Evolutionary conservation across 2,329 filamentous ascomycete species (phyloP).

Genomic region (Acrocalymma vagum): DNA sequence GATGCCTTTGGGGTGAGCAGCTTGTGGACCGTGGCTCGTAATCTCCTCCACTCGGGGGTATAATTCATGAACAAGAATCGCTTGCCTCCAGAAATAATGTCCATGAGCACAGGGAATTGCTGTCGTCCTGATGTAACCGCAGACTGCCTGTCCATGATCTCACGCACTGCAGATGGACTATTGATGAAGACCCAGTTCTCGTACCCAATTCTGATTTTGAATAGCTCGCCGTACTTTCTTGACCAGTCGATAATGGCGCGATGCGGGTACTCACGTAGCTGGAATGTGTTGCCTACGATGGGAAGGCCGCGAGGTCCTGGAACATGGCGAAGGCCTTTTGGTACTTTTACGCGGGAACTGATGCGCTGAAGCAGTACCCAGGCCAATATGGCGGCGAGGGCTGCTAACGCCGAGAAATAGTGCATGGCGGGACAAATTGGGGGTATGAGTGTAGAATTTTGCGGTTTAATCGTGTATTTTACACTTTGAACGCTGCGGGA

Average conservation of each 20-base stretch:
- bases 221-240: constrained; percentile 50
- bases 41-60: constrained; percentile 43
- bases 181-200: constrained; percentile 53
- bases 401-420: too few relatives aligned
- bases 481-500: too few relatives aligned
- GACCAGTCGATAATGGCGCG: constrained; percentile 34
- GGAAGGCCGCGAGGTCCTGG: constrained; percentile 3
- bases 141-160: constrained; percentile 52
- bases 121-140: constrained; percentile 39
- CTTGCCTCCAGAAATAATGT: constrained; percentile 45
- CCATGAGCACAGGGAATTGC: constrained; percentile 44
- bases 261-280: not conserved
- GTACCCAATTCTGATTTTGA: constrained; percentile 48
- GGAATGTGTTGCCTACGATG: constrained; percentile 1
- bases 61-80: constrained; percentile 48
- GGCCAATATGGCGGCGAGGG: too few relatives aligned
- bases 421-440: too few relatives aligned
- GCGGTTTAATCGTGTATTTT: too few relatives aligned
- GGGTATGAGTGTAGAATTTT: too few relatives aligned
- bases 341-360: too few relatives aligned
- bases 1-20: constrained; percentile 43
- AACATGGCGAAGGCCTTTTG: not conserved
- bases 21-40: constrained; percentile 42
- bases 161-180: constrained; percentile 48
- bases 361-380: too few relatives aligned